A percentile compares a stretch with the other conserved stretches of the same genome.
Conservation (phyloP, 2,329 filamentous ascomycete species). For the Trichoderma gracile region DNA sequence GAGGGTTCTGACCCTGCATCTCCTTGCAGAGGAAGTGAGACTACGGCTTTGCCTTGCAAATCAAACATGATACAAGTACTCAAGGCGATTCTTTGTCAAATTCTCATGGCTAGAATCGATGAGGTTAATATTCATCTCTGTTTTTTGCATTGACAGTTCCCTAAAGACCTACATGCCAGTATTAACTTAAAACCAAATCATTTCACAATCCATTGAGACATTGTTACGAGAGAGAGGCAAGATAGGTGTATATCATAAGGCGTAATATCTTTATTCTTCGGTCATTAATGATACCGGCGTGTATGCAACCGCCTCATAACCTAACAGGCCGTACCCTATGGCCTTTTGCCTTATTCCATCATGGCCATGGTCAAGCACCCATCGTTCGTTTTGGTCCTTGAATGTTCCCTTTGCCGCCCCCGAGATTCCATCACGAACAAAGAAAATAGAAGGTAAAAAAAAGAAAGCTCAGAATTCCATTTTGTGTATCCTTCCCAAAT, state of each 20-base stretch:
- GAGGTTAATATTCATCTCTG: neutral
- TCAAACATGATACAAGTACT: neutral
- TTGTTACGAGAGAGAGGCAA: no score
- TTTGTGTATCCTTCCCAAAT: constrained; percentile 6
- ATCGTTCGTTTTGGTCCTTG: constrained; percentile 29
- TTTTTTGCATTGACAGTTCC: neutral
- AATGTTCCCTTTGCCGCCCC: neutral
- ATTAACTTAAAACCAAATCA: no score
- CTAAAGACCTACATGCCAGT: no score
- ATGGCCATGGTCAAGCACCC: constrained; percentile 25
- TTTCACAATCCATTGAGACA: no score
- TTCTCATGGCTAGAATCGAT: neutral
- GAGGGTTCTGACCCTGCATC: no score
- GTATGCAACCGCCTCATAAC: constrained; percentile 12
- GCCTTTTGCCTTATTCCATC: constrained; percentile 15
- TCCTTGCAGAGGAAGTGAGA: neutral
- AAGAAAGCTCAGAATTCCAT: constrained; percentile 23
- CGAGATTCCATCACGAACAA: no score
- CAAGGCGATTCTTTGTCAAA: neutral
- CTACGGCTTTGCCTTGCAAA: no score
- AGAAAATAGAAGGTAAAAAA: neutral
- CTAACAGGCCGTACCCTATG: neutral
- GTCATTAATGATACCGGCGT: constrained; percentile 23
- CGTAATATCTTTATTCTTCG: constrained; percentile 6
- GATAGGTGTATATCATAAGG: neutral